Conservation (phyloP, 352 stramenopile genomes). For the Peronospora destructor region DNA sequence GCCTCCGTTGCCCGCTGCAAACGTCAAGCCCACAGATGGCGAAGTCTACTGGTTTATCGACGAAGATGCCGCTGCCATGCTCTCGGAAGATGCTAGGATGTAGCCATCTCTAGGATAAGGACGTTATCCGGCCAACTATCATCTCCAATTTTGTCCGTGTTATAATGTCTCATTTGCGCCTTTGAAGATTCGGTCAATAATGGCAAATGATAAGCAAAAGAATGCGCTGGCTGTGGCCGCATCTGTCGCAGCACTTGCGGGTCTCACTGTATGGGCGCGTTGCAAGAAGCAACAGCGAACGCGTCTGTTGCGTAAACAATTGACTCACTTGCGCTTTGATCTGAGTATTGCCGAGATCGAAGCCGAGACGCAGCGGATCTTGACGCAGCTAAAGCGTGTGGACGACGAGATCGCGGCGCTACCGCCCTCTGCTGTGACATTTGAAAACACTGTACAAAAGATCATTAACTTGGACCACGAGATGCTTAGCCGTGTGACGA, state of each 20-base stretch:
- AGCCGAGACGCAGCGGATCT: slow-evolving; percentile 51
- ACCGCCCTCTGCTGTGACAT: slow-evolving; percentile 35
- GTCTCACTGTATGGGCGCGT: slow-evolving; percentile 42
- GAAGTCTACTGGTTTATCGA: slow-evolving; percentile 83
- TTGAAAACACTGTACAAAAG: slow-evolving; percentile 66
- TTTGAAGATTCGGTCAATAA: slow-evolving; percentile 22
- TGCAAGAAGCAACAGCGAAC: slow-evolving; percentile 43
- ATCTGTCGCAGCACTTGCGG: slow-evolving; percentile 38
- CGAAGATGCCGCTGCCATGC: slow-evolving; percentile 56
- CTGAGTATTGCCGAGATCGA: slow-evolving; percentile 71
- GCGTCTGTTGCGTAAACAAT: slow-evolving; percentile 35
- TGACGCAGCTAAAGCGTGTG: slow-evolving; percentile 58
- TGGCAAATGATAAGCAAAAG: slow-evolving; percentile 52
- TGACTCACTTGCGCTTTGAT: slow-evolving; percentile 69
- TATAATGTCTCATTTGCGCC: slow-evolving; percentile 8
- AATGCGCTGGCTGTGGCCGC: slow-evolving; percentile 47
- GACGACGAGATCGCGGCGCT: slow-evolving; percentile 65
- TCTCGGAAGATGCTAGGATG: slow-evolving; percentile 36
- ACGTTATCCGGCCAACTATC: not conserved
- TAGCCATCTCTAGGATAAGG: slow-evolving; percentile 6
- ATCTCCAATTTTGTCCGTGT: not conserved
- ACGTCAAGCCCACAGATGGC: slow-evolving; percentile 62
- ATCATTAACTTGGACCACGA: slow-evolving; percentile 80
- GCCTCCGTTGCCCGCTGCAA: slow-evolving; percentile 60
- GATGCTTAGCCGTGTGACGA: slow-evolving; percentile 74